Evolutionary conservation across 805 yeast species (phyloP), one percentile per base, ranked within the genome.

Genomic region (Brettanomyces naardenensis): DNA sequence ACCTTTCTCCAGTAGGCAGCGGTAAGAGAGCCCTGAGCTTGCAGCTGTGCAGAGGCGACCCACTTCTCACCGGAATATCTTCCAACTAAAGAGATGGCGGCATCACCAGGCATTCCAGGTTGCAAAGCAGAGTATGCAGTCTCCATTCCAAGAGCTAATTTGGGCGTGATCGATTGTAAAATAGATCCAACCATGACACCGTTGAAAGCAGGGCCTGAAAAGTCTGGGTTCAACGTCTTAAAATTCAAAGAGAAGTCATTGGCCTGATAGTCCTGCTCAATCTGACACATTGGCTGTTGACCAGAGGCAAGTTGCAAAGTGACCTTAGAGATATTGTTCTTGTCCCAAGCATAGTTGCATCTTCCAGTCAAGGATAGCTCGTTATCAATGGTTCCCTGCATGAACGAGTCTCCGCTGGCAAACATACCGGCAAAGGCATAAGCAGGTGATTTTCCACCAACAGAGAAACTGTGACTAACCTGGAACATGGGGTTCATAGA

Each of bases 181-280:
- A 87, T 64, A 36, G 96, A 87, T 44, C 84, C 97, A 42, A 86
- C 95, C 40, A 88, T 82, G 44, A 89, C 95, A 67, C 98, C 98
- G 41, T 86, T 71, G 66, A 88, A 83, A 23, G 75, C 73, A 46
- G 84, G 85, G 41, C 78, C 77, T 37, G 83, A 61, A 49, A 83
- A 60, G 32, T 85, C 78, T 44, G 98, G 97, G 69, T 92, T 92
- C 59, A 89, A 73, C 39, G 94, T 71, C 69, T 92, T 94, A 58
- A 92, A 69, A 71, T 89, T 89, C 58, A 89, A 62, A 36, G 95
- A 80, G 59, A 78, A 88, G 61, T 92, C 98, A 40, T 73, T 64
- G 44, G 90, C 96, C 65, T 83, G 90, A 68, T 77, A 81, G 64
- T 92, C 98, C 62, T 92, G 97, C 71, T 92, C 98, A 52, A 90